Conservation (phyloP, 2,329 filamentous ascomycete species). For the Sclerotinia spermophila region DNA sequence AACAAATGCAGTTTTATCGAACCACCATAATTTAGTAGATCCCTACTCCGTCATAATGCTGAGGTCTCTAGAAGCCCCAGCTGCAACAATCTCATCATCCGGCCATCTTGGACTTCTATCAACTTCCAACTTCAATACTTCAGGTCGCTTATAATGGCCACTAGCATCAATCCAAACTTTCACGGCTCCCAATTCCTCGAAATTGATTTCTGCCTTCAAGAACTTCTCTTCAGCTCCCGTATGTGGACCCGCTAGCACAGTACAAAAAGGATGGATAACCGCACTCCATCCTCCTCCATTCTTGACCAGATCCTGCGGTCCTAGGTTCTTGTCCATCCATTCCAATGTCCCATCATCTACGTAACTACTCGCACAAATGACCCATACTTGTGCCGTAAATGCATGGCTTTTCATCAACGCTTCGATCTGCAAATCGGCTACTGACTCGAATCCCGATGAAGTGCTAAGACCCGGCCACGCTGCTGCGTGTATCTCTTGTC, state of each 20-base stretch:
- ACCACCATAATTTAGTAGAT: background rate
- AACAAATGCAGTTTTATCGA: background rate
- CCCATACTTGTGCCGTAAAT: constrained; percentile 44
- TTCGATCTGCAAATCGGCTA: constrained; percentile 37
- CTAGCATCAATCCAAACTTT: constrained; percentile 18
- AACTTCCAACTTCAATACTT: background rate
- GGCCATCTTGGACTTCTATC: background rate
- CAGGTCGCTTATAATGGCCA: constrained; percentile 18
- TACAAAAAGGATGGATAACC: constrained; percentile 11
- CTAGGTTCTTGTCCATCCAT: constrained; percentile 25
- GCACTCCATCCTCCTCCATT: constrained; percentile 7
- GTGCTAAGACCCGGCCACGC: background rate
- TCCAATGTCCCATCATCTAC: constrained; percentile 42
- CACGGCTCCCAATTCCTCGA: background rate
- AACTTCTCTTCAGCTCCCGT: constrained; percentile 5
- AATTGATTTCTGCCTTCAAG: constrained; percentile 1
- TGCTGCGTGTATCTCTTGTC: background rate
- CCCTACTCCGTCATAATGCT: background rate
- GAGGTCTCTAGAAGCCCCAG: background rate
- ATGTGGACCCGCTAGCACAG: constrained; percentile 2
- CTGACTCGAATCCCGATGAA: background rate
- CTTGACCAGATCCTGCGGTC: background rate
- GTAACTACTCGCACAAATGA: constrained; percentile 42
- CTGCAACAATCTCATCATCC: background rate
- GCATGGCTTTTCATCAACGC: constrained; percentile 46